phyloP scores from a whole-genome alignment of 1,284 basidiomycete species.

The Athelia psychrophila region DNA sequence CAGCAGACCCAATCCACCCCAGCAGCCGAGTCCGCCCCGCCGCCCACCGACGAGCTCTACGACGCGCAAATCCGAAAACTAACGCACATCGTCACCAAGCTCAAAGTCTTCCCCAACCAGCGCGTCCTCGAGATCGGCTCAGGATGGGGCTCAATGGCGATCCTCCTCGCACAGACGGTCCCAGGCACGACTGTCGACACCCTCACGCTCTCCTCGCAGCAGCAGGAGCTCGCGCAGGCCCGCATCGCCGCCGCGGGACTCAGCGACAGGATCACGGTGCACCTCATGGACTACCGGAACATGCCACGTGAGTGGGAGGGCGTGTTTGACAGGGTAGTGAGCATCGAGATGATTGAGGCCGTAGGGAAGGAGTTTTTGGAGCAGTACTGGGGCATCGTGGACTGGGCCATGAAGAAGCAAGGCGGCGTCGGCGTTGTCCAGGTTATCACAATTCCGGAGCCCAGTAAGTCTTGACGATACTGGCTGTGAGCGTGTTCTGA shows the following conservation, averaged over 20 bases:
- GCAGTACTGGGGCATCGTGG: conserved; percentile 64
- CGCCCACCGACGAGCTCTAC: conserved; percentile 50
- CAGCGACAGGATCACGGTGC: conserved; percentile 59
- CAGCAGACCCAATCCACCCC: conserved; percentile 5
- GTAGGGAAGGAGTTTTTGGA: conserved; percentile 69
- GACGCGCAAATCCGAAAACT: conserved; percentile 69
- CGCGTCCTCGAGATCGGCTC: conserved; percentile 79
- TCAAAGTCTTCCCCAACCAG: conserved; percentile 53
- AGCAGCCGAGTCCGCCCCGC: conserved; percentile 2
- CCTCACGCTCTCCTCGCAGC: conserved; percentile 71
- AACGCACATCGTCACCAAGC: conserved; percentile 50
- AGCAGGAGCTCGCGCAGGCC: conserved; percentile 62
- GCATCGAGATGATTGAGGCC: conserved; percentile 81
- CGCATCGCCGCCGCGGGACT: conserved; percentile 53
- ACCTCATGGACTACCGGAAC: conserved; percentile 74
- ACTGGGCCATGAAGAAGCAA: conserved; percentile 66
- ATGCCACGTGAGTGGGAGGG: conserved; percentile 65
- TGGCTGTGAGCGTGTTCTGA: conserved; percentile 1
- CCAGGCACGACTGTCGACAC: conserved; percentile 69
- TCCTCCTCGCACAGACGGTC: conserved; percentile 52
- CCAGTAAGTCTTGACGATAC: conserved; percentile 39
- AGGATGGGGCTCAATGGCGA: conserved; percentile 79
- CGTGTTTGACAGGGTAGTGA: conserved; percentile 69
- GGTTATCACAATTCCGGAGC: conserved; percentile 80
- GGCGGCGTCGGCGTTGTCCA: conserved; percentile 72